Evolutionary conservation across 2,329 filamentous ascomycete species (phyloP).

Genomic region (Teratosphaeriaceae sp.): DNA sequence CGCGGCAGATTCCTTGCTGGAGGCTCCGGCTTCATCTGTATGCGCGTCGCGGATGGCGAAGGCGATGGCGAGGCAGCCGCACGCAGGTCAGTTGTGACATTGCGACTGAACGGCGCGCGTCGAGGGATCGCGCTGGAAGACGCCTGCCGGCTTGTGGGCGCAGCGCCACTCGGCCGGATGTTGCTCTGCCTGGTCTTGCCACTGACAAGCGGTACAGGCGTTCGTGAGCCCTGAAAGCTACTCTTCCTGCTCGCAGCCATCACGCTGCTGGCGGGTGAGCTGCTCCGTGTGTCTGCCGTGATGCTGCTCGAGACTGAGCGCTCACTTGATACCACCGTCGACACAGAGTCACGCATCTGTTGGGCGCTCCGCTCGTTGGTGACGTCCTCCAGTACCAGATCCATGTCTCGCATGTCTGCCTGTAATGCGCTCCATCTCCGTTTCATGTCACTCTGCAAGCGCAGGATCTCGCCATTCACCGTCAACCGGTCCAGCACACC

Average conservation of each 20-base stretch:
- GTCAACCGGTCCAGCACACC: slow-evolving; percentile 94
- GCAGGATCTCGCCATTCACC: slow-evolving; percentile 89
- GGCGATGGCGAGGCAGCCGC: slow-evolving; percentile 15
- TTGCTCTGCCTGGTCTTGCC: slow-evolving; percentile 15
- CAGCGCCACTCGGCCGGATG: neutral
- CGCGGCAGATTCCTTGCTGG: slow-evolving; percentile 19
- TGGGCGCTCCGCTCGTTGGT: slow-evolving; percentile 52
- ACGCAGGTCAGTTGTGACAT: neutral
- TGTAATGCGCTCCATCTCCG: slow-evolving; percentile 73
- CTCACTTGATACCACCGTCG: slow-evolving; percentile 82
- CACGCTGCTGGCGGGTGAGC: slow-evolving; percentile 61
- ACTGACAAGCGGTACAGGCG: slow-evolving; percentile 31
- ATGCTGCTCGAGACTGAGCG: slow-evolving; percentile 37
- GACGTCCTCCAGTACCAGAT: slow-evolving; percentile 67
- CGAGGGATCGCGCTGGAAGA: slow-evolving; percentile 15
- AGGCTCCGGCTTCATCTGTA: slow-evolving; percentile 2
- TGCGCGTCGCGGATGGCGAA: slow-evolving; percentile 14
- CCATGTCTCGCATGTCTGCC: slow-evolving; percentile 69
- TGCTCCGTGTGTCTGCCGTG: slow-evolving; percentile 50
- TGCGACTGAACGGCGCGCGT: slow-evolving; percentile 11
- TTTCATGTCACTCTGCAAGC: slow-evolving; percentile 78
- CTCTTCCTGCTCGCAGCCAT: slow-evolving; percentile 46
- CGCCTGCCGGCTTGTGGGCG: slow-evolving; percentile 7
- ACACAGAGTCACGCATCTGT: slow-evolving; percentile 84
- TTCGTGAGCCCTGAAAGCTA: slow-evolving; percentile 40